Evolutionary conservation across 2,329 filamentous ascomycete genomes (phyloP).

Genomic region (Fusarium veterinarium): DNA sequence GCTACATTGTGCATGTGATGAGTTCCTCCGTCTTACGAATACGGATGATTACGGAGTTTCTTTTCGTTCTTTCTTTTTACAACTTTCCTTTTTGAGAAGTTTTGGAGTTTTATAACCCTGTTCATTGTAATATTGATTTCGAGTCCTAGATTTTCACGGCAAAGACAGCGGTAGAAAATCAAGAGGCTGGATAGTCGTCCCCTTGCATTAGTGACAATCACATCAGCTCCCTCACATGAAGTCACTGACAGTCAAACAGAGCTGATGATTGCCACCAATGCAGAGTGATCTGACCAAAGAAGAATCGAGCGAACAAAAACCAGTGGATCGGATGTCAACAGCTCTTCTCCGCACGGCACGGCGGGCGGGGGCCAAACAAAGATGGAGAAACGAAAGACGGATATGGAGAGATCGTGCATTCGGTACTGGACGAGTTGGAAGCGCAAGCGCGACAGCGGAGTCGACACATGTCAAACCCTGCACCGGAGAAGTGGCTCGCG

Average conservation of each 20-base stretch:
- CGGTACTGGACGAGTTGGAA: constrained; percentile 30
- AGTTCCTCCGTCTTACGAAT: constrained; percentile 32
- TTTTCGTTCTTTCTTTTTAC: constrained; percentile 18
- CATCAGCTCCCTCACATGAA: constrained; percentile 21
- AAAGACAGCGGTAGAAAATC: neutral
- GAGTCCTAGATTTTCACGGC: constrained; percentile 8
- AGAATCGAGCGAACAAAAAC: constrained; percentile 11
- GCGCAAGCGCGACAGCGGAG: constrained; percentile 37
- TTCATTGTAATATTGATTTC: constrained; percentile 1
- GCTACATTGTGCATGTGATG: constrained; percentile 23
- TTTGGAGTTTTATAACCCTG: constrained; percentile 21
- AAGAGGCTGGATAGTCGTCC: constrained; percentile 10
- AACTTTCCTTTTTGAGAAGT: constrained; percentile 27
- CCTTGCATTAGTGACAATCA: constrained; percentile 38
- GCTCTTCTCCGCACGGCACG: constrained; percentile 42
- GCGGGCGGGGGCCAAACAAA: constrained; percentile 33
- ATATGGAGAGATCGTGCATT: constrained; percentile 45
- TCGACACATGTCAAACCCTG: constrained; percentile 41
- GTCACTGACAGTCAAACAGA: neutral
- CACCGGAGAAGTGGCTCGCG: constrained; percentile 37
- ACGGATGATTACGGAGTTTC: constrained; percentile 22
- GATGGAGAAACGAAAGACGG: constrained; percentile 14
- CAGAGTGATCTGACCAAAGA: constrained; percentile 20
- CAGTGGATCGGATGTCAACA: constrained; percentile 38
- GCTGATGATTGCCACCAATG: constrained; percentile 21